phyloP scores from a whole-genome alignment of 768 basidiomycete species.

The Lactifluus subvellereus region DNA sequence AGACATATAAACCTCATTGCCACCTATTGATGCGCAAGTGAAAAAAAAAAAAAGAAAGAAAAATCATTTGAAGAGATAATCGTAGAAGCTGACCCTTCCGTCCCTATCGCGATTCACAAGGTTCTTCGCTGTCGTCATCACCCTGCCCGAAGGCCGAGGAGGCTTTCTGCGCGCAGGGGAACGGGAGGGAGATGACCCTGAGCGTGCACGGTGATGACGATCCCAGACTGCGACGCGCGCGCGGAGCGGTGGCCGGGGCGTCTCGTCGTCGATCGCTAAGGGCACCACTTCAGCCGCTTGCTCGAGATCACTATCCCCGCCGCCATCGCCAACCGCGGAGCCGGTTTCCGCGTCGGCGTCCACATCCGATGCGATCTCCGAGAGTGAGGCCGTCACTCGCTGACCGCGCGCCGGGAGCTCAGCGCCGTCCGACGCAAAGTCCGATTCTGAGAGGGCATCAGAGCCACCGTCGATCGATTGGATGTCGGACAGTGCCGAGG shows the following conservation, averaged over 20 bases:
- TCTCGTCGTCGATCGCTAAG: conserved; percentile 29
- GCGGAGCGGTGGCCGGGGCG: conserved; percentile 26
- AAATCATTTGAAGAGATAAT: conserved; percentile 21
- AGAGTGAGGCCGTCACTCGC: conserved; percentile 10
- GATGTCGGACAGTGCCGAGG: conserved; percentile 31
- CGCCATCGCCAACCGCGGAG: neutral
- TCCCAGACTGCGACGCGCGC: conserved; percentile 28
- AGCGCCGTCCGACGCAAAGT: conserved; percentile 26
- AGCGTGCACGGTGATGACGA: conserved; percentile 28
- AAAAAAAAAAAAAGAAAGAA: neutral
- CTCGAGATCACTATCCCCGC: conserved; percentile 13
- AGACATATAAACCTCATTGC: neutral
- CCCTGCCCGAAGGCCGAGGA: conserved; percentile 22
- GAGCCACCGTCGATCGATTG: conserved; percentile 25
- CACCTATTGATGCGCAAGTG: neutral
- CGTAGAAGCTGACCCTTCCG: conserved; percentile 15
- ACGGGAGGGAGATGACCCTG: conserved; percentile 49
- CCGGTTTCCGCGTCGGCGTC: conserved; percentile 28
- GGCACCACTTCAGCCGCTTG: conserved; percentile 30
- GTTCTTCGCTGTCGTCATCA: neutral
- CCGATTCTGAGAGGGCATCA: conserved; percentile 25
- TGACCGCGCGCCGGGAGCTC: conserved; percentile 12
- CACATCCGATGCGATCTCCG: conserved; percentile 31
- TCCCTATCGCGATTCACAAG: neutral
- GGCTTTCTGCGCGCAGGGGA: conserved; percentile 43